Conservation (phyloP, 2,329 filamentous ascomycete genomes). For the Talaromyces sp. region DNA sequence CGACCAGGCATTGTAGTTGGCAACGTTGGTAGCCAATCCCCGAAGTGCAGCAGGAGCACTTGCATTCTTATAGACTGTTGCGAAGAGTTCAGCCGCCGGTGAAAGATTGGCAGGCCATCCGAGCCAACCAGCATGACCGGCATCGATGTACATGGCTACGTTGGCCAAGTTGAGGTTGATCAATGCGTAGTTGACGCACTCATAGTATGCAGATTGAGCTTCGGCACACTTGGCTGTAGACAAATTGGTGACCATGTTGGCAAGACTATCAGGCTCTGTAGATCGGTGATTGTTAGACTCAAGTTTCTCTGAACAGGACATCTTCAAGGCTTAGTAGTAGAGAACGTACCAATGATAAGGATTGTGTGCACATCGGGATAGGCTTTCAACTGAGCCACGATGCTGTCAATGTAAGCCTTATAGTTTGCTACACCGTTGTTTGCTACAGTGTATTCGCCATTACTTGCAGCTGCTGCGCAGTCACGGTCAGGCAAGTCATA, state of each 20-base stretch:
- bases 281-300: constrained; percentile 18
- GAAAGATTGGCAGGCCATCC: constrained; percentile 61
- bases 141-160: constrained; percentile 64
- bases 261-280: constrained; percentile 62
- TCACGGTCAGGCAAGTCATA: constrained; percentile 65
- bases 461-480: constrained; percentile 62
- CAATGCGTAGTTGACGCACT: constrained; percentile 57
- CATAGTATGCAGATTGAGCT: constrained; percentile 56
- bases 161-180: constrained; percentile 59
- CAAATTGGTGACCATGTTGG: constrained; percentile 63
- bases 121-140: constrained; percentile 63
- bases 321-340: neutral
- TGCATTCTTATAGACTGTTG: constrained; percentile 48
- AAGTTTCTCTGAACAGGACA: neutral
- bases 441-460: constrained; percentile 60
- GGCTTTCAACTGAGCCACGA: constrained; percentile 53
- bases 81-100: constrained; percentile 52
- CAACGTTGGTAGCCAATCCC: constrained; percentile 57
- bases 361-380: constrained; percentile 55
- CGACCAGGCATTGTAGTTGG: constrained; percentile 59
- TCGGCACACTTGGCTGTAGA: constrained; percentile 55
- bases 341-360: constrained; percentile 48
- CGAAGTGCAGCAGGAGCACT: constrained; percentile 49
- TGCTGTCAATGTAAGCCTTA: constrained; percentile 56
- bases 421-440: constrained; percentile 53